Evolutionary conservation across 2,329 filamentous ascomycete species (phyloP), one percentile per base, ranked within the genome.

Genomic region (Orbilia blumenaviensis): DNA sequence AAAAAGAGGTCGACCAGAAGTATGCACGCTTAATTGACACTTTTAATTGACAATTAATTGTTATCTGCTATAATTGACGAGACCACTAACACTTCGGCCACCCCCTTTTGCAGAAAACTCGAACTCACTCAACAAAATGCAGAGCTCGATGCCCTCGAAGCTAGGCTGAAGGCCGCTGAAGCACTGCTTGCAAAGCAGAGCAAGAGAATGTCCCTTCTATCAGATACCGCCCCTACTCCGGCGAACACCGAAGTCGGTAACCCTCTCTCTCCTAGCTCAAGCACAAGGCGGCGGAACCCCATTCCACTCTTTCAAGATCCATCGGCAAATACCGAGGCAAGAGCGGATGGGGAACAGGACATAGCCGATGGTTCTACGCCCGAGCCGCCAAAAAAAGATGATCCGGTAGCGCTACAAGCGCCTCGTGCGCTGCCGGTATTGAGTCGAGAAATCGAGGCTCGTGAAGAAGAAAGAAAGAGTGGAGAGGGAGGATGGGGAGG

Each of bases 91-190:
- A n/a, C 16, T 12, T 14, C n/a, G 44, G 16, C 8, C 18, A 18
- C 29, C 25, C 54, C 25, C 25, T 10, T 12, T 42, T 21, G 25
- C 50, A 80, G 79, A 48, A 80, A 80, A 64, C 75, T 79, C 69
- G 78, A 78, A 8, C 78, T 80, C 29, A 79, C 78, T 23, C 74
- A 78, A 56, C 79, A 79, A 66, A 79, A 78, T 50, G 67, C 71
- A 23, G 80, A 80, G 50, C 79, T 80, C 9, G 78, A 78, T 48
- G 75, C 78, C 8, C 78, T 80, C 32, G 78, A 80, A 68, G 79
- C 79, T 36, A 78, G 79, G 21, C 74, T 80, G 18, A 79, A 78
- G n/a, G 77, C 69, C n/a, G 78, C 80, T 2, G 80, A 80, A 66
- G 75, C 75, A 42, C 67, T 78, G 12, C 77, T 80, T 1, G 79